Conservation (phyloP, 495 filamentous ascomycete species). For the Neurospora sp. region DNA sequence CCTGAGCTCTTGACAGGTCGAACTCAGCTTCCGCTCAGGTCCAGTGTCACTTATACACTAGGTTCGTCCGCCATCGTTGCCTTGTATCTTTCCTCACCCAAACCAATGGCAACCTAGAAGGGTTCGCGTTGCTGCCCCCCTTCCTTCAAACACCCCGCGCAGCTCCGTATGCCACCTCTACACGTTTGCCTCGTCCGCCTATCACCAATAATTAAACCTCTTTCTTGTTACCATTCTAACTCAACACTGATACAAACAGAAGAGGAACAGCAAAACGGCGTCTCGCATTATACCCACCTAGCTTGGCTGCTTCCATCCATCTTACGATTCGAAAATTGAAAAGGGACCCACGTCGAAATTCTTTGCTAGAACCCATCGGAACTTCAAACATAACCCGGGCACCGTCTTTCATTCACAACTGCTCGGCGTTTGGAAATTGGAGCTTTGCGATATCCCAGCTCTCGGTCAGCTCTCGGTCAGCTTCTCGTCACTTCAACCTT, state of each 20-base stretch:
- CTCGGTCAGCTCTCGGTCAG: neutral
- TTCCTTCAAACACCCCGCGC: neutral
- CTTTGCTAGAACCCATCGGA: neutral
- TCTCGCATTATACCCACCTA: neutral
- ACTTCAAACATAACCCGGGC: neutral
- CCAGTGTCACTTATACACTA: neutral
- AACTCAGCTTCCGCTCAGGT: neutral
- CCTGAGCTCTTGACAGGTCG: neutral
- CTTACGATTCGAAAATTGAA: neutral
- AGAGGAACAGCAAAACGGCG: neutral
- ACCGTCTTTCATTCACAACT: neutral
- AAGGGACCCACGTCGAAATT: neutral
- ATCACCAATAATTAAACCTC: neutral
- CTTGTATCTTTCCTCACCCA: neutral
- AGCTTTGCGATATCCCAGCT: neutral
- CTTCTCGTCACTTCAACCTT: neutral
- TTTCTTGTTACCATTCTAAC: neutral
- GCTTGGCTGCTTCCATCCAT: neutral
- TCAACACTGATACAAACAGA: neutral
- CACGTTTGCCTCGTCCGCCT: neutral
- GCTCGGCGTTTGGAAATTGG: neutral
- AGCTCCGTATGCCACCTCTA: neutral
- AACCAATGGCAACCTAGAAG: neutral
- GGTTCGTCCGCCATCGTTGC: neutral
- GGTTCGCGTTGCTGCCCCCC: neutral